phyloP scores from a whole-genome alignment of 2,329 filamentous ascomycete genomes.

The Penicillium hesseltinei region DNA sequence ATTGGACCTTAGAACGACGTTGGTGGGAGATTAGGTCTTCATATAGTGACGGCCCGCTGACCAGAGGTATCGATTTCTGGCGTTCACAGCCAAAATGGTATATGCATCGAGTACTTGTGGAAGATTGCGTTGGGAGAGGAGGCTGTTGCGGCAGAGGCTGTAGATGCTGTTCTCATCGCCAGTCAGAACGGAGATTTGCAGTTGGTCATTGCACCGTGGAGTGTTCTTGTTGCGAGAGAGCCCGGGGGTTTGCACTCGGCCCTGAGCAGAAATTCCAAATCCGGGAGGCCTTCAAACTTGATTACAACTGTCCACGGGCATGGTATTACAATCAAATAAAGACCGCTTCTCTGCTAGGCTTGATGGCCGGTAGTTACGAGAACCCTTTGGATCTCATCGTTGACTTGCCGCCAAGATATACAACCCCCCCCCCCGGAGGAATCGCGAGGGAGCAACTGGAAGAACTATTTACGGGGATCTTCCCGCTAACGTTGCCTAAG shows the following conservation, averaged over 20 bases:
- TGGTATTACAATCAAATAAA: background rate
- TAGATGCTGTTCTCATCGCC: constrained; percentile 1
- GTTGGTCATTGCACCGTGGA: background rate
- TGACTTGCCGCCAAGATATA: constrained; percentile 1
- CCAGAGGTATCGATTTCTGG: constrained; percentile 7
- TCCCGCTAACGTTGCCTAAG: background rate
- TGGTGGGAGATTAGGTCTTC: constrained; percentile 1
- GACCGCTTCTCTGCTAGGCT: background rate
- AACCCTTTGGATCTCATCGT: constrained; percentile 4
- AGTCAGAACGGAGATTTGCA: background rate
- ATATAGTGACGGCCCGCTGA: background rate
- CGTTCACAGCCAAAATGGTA: constrained; percentile 10
- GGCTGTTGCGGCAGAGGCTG: constrained; percentile 6
- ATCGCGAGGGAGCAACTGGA: background rate
- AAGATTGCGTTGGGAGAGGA: constrained; percentile 2
- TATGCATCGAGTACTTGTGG: constrained; percentile 2
- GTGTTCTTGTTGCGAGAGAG: background rate
- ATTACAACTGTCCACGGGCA: background rate
- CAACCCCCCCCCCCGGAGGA: background rate
- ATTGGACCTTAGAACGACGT: background rate
- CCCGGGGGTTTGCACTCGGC: background rate
- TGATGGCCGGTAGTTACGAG: background rate
- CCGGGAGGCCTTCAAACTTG: background rate
- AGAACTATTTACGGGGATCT: background rate
- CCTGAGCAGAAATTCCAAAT: background rate